Percentiles rank a stretch among this genome's conserved stretches.
These are phyloP conservation scores for Durusdinium trenchii DNA, from an alignment of 73 alveolate genomes.

Conservation along the genomic window DNA sequence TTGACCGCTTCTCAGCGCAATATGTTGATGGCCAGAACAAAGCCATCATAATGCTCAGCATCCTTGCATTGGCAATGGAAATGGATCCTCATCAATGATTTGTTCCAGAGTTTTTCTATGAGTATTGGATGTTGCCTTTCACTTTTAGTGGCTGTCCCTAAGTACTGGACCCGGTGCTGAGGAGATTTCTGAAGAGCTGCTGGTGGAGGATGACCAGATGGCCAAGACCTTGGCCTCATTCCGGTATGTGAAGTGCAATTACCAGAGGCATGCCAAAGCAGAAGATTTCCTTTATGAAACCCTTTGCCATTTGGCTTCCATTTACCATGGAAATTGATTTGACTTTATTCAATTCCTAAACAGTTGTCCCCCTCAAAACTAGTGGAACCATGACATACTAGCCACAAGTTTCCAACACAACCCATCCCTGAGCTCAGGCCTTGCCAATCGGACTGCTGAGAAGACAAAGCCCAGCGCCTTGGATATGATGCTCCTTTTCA, in stretches of 20 bases:
- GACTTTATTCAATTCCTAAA: background rate
- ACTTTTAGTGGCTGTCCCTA: no score
- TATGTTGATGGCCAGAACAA: conserved; percentile 47
- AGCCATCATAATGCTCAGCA: background rate
- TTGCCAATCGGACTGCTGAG: conserved; percentile 33
- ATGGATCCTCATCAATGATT: background rate
- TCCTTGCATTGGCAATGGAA: background rate
- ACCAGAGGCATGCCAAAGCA: background rate
- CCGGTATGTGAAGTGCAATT: conserved; percentile 21
- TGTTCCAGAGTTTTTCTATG: no score
- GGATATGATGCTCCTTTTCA: conserved; percentile 2
- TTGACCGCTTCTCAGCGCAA: background rate
- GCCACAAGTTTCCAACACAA: background rate
- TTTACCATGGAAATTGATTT: background rate
- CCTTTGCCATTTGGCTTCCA: background rate
- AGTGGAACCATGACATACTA: no score
- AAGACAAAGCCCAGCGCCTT: conserved; percentile 15
- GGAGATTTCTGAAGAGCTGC: background rate
- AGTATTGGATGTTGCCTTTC: no score
- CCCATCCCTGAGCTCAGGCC: background rate
- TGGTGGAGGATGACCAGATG: background rate
- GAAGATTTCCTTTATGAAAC: conserved; percentile 18
- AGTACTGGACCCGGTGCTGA: background rate
- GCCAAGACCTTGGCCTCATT: background rate
- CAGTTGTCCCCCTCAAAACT: no score